Evolutionary conservation across 306 rosid species (phyloP), one percentile per base, ranked within the genome.

Genomic region (Trifolium repens): DNA sequence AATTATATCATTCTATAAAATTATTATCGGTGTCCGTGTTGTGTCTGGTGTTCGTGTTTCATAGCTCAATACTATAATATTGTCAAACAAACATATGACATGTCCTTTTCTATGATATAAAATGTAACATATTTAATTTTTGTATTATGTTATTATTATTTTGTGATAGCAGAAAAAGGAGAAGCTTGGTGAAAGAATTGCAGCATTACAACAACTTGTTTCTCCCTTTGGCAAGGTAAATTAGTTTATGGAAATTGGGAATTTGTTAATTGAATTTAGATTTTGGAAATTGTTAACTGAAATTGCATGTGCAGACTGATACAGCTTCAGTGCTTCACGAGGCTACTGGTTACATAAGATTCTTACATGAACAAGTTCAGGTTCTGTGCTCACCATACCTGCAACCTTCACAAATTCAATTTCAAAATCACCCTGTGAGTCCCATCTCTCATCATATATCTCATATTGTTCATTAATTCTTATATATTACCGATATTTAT

Each of bases 271-370:
- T 55, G 60, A 69, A 37, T 76, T 76, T n/a, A 55, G 22, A n/a
- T 75, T 69, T 71, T 47, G 9, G 22, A 24, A 47, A 69, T 37
- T 61, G 80, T 50, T 80, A 81, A 66, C 9, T n/a, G 46, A 32
- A 35, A 39, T 7, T 77, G 85, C 78, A 71, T 66, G 72, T 67
- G 80, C 93, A 94, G 98, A 89, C 96, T 37, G 98, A 94, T 75
- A 94, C 97, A 39, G 96, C 98, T 15, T 94, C 98, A 1, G 98
- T 94, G 74, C 96, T 94, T 47, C 96, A 91, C 53, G 98, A 94
- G 82, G 97, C 96, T 35, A 89, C 84, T 87, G 97, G 98, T 3
- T 94, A 94, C 69, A 94, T 94, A 74, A 90, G 84, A 72, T 94
- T 94, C 78, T 84, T 94, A 60, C 96, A 94, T 26, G 92, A 94